These are phyloP conservation scores for Handroanthus guayacan DNA, from an alignment of 257 asterid genomes.

Conservation along the genomic window DNA sequence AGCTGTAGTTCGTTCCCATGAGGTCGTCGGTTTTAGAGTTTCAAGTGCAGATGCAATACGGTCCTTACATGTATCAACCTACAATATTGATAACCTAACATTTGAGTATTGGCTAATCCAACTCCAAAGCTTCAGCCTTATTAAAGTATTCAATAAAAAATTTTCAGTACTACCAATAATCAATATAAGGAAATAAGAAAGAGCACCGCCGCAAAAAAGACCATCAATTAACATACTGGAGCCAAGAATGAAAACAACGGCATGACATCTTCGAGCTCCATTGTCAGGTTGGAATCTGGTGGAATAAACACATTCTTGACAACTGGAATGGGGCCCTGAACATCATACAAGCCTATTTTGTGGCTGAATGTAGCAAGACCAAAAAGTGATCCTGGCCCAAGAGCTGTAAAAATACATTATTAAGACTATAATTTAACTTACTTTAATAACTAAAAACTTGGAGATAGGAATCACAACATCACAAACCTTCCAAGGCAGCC, in stretches of 20 bases:
- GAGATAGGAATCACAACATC: conserved; percentile 20
- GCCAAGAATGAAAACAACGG: conserved; percentile 95
- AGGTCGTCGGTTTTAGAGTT: conserved; percentile 83
- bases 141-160: conserved; percentile 6
- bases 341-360: conserved; percentile 95
- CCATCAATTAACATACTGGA: conserved; percentile 64
- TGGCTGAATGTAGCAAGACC: conserved; percentile 99
- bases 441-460: conserved; percentile 19
- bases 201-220: conserved; percentile 24
- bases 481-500: conserved; percentile 96
- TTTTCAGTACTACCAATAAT: conserved; percentile 21
- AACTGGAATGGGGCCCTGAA: conserved; percentile 97
- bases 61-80: conserved; percentile 96
- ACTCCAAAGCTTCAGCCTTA: conserved; percentile 26
- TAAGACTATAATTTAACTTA: conserved; percentile 35
- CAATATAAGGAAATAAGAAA: conserved; percentile 27
- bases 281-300: conserved; percentile 69
- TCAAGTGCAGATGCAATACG: conserved; percentile 89
- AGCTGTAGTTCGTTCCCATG: conserved; percentile 94
- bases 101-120: conserved; percentile 32
- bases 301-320: conserved; percentile 93
- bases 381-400: conserved; percentile 96
- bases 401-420: conserved; percentile 61
- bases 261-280: conserved; percentile 97
- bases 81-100: conserved; percentile 37